A percentile compares a stretch with the other conserved stretches of the same genome.
Evolutionary conservation across 164 flowering plant genomes (phyloP).

Genomic region (Tetracentron sinense): DNA sequence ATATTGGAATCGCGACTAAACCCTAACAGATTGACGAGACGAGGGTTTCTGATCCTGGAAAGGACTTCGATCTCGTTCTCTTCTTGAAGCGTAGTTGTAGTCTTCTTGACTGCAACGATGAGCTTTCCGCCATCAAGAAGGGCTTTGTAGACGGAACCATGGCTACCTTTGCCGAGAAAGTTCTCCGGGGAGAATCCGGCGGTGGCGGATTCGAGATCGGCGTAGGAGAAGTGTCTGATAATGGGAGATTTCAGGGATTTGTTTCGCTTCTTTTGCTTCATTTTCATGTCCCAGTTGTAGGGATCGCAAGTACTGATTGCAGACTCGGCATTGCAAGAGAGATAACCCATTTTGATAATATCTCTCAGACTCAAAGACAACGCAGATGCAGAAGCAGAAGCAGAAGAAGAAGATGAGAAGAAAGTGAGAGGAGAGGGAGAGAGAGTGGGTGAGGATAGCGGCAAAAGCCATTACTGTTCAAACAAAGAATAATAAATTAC

Average conservation of each 20-base stretch:
- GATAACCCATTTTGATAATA: slow-evolving; percentile 45
- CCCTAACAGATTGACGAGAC: too few species aligned
- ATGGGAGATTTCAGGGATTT: background rate
- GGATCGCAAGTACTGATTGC: slow-evolving; percentile 59
- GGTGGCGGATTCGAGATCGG: slow-evolving; percentile 66
- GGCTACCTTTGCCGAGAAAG: slow-evolving; percentile 88
- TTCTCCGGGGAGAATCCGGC: slow-evolving; percentile 45
- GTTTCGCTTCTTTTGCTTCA: background rate
- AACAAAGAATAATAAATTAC: background rate
- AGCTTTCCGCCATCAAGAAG: slow-evolving; percentile 45
- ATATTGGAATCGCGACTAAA: too few species aligned
- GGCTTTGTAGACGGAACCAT: slow-evolving; percentile 76
- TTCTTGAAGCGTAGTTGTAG: background rate
- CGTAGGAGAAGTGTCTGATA: slow-evolving; percentile 35
- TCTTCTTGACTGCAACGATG: slow-evolving; percentile 43
- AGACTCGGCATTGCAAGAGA: slow-evolving; percentile 72
- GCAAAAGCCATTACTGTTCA: background rate
- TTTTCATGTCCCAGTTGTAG: slow-evolving; percentile 33
- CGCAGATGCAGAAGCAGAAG: background rate
- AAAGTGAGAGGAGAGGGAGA: too few species aligned
- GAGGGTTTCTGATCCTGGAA: too few species aligned
- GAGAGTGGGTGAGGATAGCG: background rate
- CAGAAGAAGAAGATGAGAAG: background rate
- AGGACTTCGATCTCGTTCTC: too few species aligned
- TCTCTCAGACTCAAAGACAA: too few species aligned